Base-by-base conservation (phyloP, 768 basidiomycete species). In the Amanita inopinata region DNA sequence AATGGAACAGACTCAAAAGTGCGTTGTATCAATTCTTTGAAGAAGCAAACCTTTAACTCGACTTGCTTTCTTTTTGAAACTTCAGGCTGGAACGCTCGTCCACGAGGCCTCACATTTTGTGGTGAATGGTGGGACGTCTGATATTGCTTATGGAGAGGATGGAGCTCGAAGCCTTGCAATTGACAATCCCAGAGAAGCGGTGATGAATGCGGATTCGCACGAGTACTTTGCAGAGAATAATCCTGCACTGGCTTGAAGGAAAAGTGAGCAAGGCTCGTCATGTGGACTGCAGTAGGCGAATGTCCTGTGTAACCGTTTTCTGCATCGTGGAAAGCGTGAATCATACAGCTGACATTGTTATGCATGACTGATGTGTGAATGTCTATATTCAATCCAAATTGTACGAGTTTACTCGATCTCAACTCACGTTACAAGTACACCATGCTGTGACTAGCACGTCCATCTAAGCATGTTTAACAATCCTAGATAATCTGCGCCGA, bases 191-290 rank as follows among this genome's bases (percentile, higher is more conserved):
- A 27, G 33, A 11, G n/a, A 56, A 14, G 70, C 71, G 5, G 54
- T 70, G 40, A 22, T 47, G 23, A 73, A 73, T 49, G 71, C 69
- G 6, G 71, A 73, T 52, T 63, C 54, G 39, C 68, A 72, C 51
- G 71, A 74, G 45, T 73, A 71, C 56, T 72, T 71, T 47, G 67
- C 70, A 4, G 70, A 73, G 62, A 73, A 73, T 52, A 62, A 59
- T 55, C 69, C 66, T 22, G 27, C 56, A 11, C 60, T 57, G 22
- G 39, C 57, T 37, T 65, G 48, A 62, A 38, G 2, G 19, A 4
- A 8, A 8, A 33, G 28, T 14, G 42, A 49, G 45, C 40, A 42
- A 42, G 5, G 18, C 28, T 46, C 33, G 5, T 25, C 27, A 7
- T 28, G 27, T 7, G 27, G 27, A 28, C 27, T 28, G 27, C 7